Percentiles rank a stretch among this genome's conserved stretches.
phyloP scores from a whole-genome alignment of 306 rosid genomes.

The Trifolium fragiferum region DNA sequence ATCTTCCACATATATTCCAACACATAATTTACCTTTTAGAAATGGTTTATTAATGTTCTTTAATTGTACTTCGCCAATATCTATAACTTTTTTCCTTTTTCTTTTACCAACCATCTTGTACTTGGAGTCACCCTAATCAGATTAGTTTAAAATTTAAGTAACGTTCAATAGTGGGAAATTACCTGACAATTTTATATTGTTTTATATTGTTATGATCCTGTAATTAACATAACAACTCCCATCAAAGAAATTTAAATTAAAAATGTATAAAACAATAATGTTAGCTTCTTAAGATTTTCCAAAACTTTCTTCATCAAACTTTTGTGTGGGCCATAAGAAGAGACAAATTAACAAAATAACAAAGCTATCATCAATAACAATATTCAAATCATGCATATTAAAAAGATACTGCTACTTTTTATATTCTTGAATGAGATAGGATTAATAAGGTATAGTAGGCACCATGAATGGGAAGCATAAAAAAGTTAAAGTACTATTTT shows the following conservation, averaged over 20 bases:
- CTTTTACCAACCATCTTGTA: constrained; percentile 39
- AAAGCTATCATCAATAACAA: constrained; percentile 29
- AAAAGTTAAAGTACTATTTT: constrained; percentile 28
- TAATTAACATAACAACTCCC: constrained; percentile 9
- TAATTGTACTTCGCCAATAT: constrained; percentile 49
- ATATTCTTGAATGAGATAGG: constrained; percentile 37
- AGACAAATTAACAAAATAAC: constrained; percentile 42
- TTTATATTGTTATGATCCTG: too few species aligned
- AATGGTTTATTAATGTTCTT: constrained; percentile 45
- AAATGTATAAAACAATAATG: constrained; percentile 38
- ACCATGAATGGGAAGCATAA: constrained; percentile 25
- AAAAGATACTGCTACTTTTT: constrained; percentile 46
- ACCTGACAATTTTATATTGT: constrained; percentile 33
- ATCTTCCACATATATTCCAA: constrained; percentile 41
- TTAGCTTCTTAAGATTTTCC: constrained; percentile 46
- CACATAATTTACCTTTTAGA: constrained; percentile 36
- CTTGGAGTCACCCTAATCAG: constrained; percentile 49
- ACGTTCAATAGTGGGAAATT: constrained; percentile 63
- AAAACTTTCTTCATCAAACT: constrained; percentile 56
- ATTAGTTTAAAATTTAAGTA: constrained; percentile 47
- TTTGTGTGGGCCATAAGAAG: constrained; percentile 47
- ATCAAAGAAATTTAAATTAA: constrained; percentile 13
- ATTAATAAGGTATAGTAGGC: constrained; percentile 47
- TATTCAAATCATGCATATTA: constrained; percentile 24
- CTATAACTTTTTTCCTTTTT: constrained; percentile 28